phyloP scores from a whole-genome alignment of 495 filamentous ascomycete genomes.

The Aspergillus coremiiformis region DNA sequence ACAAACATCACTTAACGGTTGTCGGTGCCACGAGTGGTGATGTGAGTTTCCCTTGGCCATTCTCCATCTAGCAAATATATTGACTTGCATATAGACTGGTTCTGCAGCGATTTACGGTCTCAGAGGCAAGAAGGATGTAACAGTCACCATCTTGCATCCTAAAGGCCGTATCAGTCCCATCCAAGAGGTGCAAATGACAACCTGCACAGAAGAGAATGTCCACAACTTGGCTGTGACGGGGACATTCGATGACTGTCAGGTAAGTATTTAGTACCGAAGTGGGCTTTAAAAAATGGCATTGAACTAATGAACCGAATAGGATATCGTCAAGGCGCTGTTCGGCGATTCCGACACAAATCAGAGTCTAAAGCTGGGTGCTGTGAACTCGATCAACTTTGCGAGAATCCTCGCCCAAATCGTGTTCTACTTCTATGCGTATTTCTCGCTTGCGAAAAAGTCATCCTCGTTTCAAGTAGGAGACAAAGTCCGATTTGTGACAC shows the following conservation, averaged over 20 bases:
- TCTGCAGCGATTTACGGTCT: slow-evolving; percentile 96
- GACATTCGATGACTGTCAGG: slow-evolving; percentile 89
- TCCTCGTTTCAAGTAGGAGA: slow-evolving; percentile 42
- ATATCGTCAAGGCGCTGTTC: slow-evolving; percentile 91
- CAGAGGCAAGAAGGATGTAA: slow-evolving; percentile 92
- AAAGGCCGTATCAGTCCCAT: slow-evolving; percentile 76
- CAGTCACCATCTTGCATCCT: slow-evolving; percentile 82
- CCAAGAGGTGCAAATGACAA: slow-evolving; percentile 95
- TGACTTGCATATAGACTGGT: slow-evolving; percentile 48
- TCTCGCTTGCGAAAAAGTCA: slow-evolving; percentile 55
- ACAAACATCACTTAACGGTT: slow-evolving; percentile 81
- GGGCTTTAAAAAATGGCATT: background rate
- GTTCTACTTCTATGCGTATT: slow-evolving; percentile 90
- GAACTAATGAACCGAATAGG: slow-evolving; percentile 26
- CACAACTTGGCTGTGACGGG: slow-evolving; percentile 81
- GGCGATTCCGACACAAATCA: slow-evolving; percentile 67
- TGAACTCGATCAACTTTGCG: slow-evolving; percentile 88
- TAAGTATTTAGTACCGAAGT: background rate
- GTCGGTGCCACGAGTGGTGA: slow-evolving; percentile 91
- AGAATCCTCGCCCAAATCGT: slow-evolving; percentile 89
- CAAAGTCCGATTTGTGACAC: slow-evolving; percentile 72
- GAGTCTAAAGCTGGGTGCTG: slow-evolving; percentile 68
- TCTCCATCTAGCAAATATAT: background rate
- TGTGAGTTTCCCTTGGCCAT: slow-evolving; percentile 1
- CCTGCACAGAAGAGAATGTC: slow-evolving; percentile 74